Base-by-base conservation (phyloP, 805 yeast species). In the Isabelozyma gotoi region DNA sequence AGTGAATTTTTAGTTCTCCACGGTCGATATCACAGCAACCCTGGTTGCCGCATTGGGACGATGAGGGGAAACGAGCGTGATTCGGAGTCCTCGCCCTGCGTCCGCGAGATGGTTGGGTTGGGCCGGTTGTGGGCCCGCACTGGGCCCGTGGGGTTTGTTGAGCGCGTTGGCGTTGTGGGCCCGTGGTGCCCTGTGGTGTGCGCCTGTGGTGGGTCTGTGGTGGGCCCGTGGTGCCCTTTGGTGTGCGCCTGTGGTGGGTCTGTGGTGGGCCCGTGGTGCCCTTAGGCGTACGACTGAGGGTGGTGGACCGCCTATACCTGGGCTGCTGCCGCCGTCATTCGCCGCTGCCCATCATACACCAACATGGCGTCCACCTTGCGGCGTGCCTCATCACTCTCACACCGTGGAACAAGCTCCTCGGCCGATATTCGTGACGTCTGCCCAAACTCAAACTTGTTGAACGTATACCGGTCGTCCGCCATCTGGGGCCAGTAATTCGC, bases 281-380 rank as follows among this genome's bases (percentile, higher is more conserved):
- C n/a, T n/a, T n/a, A n/a, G n/a, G n/a, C n/a, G n/a, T n/a, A n/a
- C n/a, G n/a, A n/a, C n/a, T n/a, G n/a, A n/a, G n/a, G n/a, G n/a
- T n/a, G n/a, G n/a, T n/a, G n/a, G n/a, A n/a, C n/a, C n/a, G n/a
- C n/a, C n/a, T n/a, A n/a, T n/a, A n/a, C n/a, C n/a, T n/a, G n/a
- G n/a, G n/a, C n/a, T n/a, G n/a, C n/a, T n/a, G n/a, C n/a, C n/a
- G n/a, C n/a, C n/a, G n/a, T n/a, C n/a, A n/a, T n/a, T n/a, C n/a
- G n/a, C n/a, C n/a, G n/a, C n/a, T n/a, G n/a, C n/a, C 52, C 44
- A 24, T 73, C 67, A 44, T 69, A 77, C 6, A 62, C 59, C 67
- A 75, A 74, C 72, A 79, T 73, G 12, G 57, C 51, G n/a, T 54
- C 42, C 48, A 77, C 77, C 1, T 45, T 36, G 7, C 29, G 37